Evolutionary conservation across 2,329 filamentous ascomycete species (phyloP).

Genomic region (Diaporthe nobilis): DNA sequence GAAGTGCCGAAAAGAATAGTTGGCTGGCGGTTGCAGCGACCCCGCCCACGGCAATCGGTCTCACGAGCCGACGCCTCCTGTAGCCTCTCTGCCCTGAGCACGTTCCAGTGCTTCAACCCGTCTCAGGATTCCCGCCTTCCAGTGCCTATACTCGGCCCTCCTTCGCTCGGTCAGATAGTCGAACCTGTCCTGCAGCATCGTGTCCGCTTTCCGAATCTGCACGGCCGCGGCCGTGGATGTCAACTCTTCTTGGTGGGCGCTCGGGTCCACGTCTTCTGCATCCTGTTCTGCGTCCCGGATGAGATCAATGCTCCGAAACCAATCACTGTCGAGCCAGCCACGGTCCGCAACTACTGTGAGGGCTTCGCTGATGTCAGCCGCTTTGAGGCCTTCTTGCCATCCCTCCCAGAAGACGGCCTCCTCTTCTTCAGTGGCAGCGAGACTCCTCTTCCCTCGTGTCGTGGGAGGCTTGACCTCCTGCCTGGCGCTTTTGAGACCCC

Average conservation of each 20-base stretch:
- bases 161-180: constrained; percentile 78
- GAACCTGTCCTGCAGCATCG: constrained; percentile 82
- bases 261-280: constrained; percentile 49
- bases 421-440: constrained; percentile 58
- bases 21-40: background rate
- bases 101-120: constrained; percentile 58
- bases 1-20: background rate
- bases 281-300: constrained; percentile 55
- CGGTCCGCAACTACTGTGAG: constrained; percentile 70
- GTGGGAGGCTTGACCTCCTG: constrained; percentile 52
- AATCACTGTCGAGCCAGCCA: constrained; percentile 73
- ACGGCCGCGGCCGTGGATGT: constrained; percentile 49
- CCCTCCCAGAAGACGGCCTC: constrained; percentile 61
- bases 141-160: constrained; percentile 71
- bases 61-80: constrained; percentile 43
- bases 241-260: constrained; percentile 51
- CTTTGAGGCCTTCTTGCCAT: constrained; percentile 61
- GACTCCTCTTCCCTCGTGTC: constrained; percentile 57
- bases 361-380: constrained; percentile 73
- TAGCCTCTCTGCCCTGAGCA: constrained; percentile 26
- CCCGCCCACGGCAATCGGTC: background rate
- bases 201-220: constrained; percentile 67
- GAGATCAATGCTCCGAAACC: constrained; percentile 73
- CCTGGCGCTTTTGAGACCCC: constrained; percentile 56
- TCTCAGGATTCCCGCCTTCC: constrained; percentile 73